Conservation (phyloP, 306 rosid species). For the Erythrophleum fordii region DNA sequence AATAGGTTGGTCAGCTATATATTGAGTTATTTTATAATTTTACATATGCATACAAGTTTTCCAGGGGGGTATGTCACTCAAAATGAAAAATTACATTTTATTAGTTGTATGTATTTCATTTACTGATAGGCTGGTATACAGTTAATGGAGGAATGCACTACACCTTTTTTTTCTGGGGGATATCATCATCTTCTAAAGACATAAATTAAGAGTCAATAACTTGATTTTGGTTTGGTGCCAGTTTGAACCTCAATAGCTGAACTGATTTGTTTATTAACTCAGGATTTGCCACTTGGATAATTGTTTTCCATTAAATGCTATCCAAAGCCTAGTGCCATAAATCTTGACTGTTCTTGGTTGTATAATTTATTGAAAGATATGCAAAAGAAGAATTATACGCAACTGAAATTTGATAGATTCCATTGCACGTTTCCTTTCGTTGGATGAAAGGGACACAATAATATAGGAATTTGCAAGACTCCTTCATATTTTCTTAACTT, state of each 20-base stretch:
- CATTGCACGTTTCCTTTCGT: neutral
- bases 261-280: constrained; percentile 9
- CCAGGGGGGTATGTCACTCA: neutral
- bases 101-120: neutral
- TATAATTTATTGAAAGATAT: neutral
- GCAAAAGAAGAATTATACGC: neutral
- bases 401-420: neutral
- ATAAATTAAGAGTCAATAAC: constrained; percentile 19
- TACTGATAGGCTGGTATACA: constrained; percentile 4
- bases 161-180: neutral
- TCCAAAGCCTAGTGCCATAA: neutral
- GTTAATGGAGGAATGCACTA: neutral
- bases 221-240: constrained; percentile 24
- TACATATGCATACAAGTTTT: constrained; percentile 2
- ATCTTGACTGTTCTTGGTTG: neutral
- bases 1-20: constrained; percentile 71
- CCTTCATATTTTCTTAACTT: neutral
- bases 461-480: neutral
- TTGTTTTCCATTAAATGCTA: neutral
- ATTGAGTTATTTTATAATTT: neutral
- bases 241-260: constrained; percentile 15
- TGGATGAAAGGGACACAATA: neutral
- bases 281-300: neutral
- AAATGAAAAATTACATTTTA: neutral
- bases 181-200: constrained; percentile 1